Evolutionary conservation across 495 filamentous ascomycete species (phyloP).

Genomic region (Aspergillus taichungensis): DNA sequence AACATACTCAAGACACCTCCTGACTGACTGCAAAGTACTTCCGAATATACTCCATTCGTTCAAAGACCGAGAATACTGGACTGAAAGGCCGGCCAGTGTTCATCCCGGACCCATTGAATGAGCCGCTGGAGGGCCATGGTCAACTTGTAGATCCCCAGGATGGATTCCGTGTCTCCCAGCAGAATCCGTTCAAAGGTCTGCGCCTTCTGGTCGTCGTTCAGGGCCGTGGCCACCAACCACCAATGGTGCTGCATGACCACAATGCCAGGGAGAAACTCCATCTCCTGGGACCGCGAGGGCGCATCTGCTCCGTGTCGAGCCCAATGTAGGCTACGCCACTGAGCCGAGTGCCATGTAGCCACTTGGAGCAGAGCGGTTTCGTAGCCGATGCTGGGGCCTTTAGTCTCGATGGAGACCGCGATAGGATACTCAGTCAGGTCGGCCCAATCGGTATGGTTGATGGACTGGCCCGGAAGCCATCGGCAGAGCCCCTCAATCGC

Average conservation of each 20-base stretch:
- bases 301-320: neutral
- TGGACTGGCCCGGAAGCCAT: neutral
- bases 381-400: conserved; percentile 1
- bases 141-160: no score
- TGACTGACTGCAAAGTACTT: no score
- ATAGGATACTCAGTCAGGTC: conserved; percentile 2
- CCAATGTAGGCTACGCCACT: conserved; percentile 3
- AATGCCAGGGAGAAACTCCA: conserved; percentile 1
- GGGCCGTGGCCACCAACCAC: no score
- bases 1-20: no score
- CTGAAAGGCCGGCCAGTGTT: no score
- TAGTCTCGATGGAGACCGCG: conserved; percentile 1
- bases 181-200: no score
- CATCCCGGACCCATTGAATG: no score
- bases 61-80: no score
- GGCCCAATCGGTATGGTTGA: conserved; percentile 4
- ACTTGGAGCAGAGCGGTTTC: neutral
- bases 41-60: no score
- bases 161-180: no score
- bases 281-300: neutral
- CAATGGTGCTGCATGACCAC: neutral
- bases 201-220: no score
- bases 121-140: no score
- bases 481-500: neutral
- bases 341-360: conserved; percentile 1